Evolutionary conservation across 148 eudicot genomes (phyloP), one percentile per base, ranked within the genome.

Genomic region (Selenicereus undatus): DNA sequence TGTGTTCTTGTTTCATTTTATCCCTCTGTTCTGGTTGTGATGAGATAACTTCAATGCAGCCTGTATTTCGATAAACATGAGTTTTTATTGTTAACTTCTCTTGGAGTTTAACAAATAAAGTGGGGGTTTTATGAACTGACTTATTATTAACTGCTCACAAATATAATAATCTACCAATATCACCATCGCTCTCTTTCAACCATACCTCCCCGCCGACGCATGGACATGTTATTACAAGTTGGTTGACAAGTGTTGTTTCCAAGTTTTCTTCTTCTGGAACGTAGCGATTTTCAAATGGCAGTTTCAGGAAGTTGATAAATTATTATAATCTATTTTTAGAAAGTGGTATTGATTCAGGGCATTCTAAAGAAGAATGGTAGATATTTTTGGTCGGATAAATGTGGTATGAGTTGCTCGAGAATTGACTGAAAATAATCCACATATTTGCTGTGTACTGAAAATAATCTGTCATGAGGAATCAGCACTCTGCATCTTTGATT

Each of bases 1-100:
- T 80, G 56, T 76, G 56, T 42, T 79, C 56, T 58, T 39, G 11
- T 80, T 71, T 17, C 18, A 68, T 74, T 20, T 27, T 76, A 60
- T 24, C 58, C 35, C 21, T 5, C n/a, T 48, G 12, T 71, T 66
- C 11, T 68, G 43, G 72, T 6, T 52, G 75, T 65, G 64, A 77
- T 65, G 64, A 77, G 51, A 43, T 64, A 83, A 62, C 65, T 62
- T 35, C n/a, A 58, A 50, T 29, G 66, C 7, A 62, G 77, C 10
- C 30, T 27, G 68, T 71, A 58, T 60, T 14, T 45, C 11, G 17
- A 76, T 62, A 26, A 62, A 7, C 12, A n/a, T 9, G 68, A 62
- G 68, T 62, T 62, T 62, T 27, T 27, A 22, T 24, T 60, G 65
- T 24, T 64, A 64, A 11, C 68, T 64, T 64, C 22, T 17, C 62